Evolutionary conservation across 2,329 filamentous ascomycete species (phyloP), one percentile per base, ranked within the genome.

Genomic region (Aspergillus sp.): DNA sequence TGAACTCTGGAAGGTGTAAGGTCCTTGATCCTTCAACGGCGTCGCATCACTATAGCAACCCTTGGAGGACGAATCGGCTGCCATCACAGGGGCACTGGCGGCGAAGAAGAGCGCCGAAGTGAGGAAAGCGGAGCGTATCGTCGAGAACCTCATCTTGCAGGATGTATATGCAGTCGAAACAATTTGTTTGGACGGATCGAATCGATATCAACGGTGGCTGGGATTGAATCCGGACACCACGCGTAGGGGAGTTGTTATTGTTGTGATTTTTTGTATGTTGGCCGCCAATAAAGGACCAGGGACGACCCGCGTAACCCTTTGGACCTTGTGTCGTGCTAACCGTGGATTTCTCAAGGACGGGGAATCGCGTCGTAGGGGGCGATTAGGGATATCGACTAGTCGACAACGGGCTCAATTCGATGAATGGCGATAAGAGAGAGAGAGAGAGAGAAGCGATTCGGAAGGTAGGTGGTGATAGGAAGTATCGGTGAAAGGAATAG

Each of bases 31-130:
- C 43, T 65, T 64, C 45, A 82, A 66, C 2, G 71, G 72, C n/a
- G 61, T 62, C 5, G 70, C 67, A 15, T 68, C 71, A 38, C 65
- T 70, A 62, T 76, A 82, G 67, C 80, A 83, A 41, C 78, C 79
- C 41, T 73, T 64, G 25, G 57, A 41, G 12, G 51, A 45, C 35
- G 47, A 38, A 4, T 53, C 23, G 41, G 60, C 53, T 30, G 49
- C 44, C 37, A 55, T 55, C 13, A 53, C 52, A 25, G 51, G 54
- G 12, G 58, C 50, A 33, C 49, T 49, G 42, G 50, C 49, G 9
- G 55, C 53, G 23, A 69, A 48, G 5, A 67, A 46, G 25, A 66
- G 48, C 41, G 52, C 50, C 10, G 61, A 57, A 33, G 56, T 53
- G 44, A 54, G 48, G 10, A 68, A 44, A 37, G 58, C 54, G 43